Evolutionary conservation across 2,329 filamentous ascomycete genomes (phyloP), one percentile per base, ranked within the genome.

Genomic region (Diaporthe eres): DNA sequence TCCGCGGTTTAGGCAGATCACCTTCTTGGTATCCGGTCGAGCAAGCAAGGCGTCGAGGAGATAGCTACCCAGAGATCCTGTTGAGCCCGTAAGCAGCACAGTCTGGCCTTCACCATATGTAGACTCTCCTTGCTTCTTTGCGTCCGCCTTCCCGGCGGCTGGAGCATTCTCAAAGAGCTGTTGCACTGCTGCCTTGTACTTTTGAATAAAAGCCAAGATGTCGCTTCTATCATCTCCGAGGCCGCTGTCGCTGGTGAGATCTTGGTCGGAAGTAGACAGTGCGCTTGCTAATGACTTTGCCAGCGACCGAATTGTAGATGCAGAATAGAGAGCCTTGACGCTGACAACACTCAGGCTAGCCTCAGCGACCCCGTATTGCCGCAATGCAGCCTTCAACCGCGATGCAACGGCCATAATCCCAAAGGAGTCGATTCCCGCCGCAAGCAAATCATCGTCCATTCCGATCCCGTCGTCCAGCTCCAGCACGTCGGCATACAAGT

Each of bases 1-100:
- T 19, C 82, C 81, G n/a, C 88, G 84, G 79, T 90, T 90, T 19
- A 90, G 82, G 73, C 87, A 89, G 70, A 88, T 82, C 34, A 90
- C 79, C 76, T 85, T 86, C 47, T 81, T 80, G 17, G 89, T 83
- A 6, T 77, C 74, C 0, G 84, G 81, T 31, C 81, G 80, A 15
- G 74, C 75, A 2, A 84, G 77, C 31, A 88, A 80, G 22, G 80
- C 60, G 68, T 87, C 81, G 4, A 90, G 82, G 53, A 89, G 81
- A 78, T 89, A 88, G 4, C 83, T 86, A 0, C 88, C 88, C 25
- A 90, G 77, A 6, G 85, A 86, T 10, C 88, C 88, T 0, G 88
- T 90, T 6, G 85, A 87, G 19, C 87, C 88, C 0, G 87, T 90
- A 28, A 90, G 77, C 10, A 87, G 42, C 22, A 68, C 63, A 34